Evolutionary conservation across 2,329 filamentous ascomycete genomes (phyloP).

Genomic region (Trichoderma arundinaceum): DNA sequence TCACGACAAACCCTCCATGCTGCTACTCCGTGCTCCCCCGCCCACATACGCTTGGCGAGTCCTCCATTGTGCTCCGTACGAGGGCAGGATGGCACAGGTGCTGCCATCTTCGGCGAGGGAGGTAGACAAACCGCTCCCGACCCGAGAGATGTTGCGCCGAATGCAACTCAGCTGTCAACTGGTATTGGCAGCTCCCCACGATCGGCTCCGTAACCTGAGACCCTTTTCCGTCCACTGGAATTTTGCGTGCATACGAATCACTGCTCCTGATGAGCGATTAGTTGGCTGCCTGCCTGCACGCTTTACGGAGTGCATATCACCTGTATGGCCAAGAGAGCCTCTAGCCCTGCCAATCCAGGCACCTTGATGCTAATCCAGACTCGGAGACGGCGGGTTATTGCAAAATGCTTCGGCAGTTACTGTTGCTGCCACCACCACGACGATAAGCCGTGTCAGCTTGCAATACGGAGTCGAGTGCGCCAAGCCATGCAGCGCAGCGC

Average conservation of each 20-base stretch:
- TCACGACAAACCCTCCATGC: not conserved
- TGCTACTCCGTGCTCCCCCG: not conserved
- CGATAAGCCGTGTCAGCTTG: not conserved
- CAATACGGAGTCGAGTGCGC: not conserved
- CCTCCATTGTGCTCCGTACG: not conserved
- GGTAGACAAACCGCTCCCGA: not conserved
- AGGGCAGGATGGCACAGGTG: constrained; percentile 20
- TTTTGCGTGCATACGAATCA: constrained; percentile 17
- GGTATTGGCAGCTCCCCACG: constrained; percentile 11
- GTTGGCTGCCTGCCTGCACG: too few species aligned
- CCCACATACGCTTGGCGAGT: not conserved
- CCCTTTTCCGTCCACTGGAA: constrained; percentile 17
- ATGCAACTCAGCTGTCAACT: constrained; percentile 7
- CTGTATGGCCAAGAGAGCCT: too few species aligned
- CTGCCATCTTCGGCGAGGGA: constrained; percentile 19
- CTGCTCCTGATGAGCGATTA: not conserved
- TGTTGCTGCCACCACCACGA: not conserved
- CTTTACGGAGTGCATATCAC: too few species aligned
- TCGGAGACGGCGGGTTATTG: not conserved
- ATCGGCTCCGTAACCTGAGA: constrained; percentile 15
- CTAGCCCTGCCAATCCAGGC: too few species aligned
- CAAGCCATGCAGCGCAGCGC: not conserved
- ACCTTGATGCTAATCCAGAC: too few species aligned
- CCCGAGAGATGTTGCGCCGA: not conserved
- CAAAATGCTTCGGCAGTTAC: not conserved